Evolutionary conservation across 345 rosid genomes (phyloP).

Genomic region (Anacardium occidentale): DNA sequence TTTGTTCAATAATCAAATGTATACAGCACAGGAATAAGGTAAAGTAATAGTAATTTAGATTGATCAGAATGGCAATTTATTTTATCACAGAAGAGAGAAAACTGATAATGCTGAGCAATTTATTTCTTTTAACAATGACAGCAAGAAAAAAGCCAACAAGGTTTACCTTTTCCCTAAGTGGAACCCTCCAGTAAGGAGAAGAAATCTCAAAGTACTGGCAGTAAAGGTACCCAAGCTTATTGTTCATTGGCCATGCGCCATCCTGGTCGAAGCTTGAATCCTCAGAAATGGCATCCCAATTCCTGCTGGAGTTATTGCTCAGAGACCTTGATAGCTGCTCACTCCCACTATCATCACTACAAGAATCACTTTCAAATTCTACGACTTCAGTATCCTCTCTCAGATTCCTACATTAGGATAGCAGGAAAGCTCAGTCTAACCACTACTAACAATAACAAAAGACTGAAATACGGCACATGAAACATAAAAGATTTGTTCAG

Average conservation of each 20-base stretch:
- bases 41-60: neutral
- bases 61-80: neutral
- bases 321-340: constrained; percentile 59
- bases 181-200: constrained; percentile 62
- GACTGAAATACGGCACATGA: neutral
- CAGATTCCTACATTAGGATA: constrained; percentile 29
- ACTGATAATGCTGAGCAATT: neutral
- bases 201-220: constrained; percentile 58
- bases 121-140: too few species aligned
- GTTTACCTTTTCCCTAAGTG: constrained; percentile 57
- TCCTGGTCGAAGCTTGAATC: constrained; percentile 54
- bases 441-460: neutral
- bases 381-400: constrained; percentile 30
- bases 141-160: neutral
- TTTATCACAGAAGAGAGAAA: neutral
- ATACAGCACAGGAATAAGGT: neutral
- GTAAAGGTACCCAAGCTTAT: constrained; percentile 53
- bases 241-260: constrained; percentile 25
- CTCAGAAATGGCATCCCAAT: constrained; percentile 64
- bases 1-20: neutral
- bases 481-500: neutral
- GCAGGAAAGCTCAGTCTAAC: neutral
- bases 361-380: constrained; percentile 56
- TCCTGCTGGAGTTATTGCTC: constrained; percentile 56
- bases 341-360: constrained; percentile 63